phyloP scores from a whole-genome alignment of 352 stramenopile genomes.

The Blastocystis sp. region DNA sequence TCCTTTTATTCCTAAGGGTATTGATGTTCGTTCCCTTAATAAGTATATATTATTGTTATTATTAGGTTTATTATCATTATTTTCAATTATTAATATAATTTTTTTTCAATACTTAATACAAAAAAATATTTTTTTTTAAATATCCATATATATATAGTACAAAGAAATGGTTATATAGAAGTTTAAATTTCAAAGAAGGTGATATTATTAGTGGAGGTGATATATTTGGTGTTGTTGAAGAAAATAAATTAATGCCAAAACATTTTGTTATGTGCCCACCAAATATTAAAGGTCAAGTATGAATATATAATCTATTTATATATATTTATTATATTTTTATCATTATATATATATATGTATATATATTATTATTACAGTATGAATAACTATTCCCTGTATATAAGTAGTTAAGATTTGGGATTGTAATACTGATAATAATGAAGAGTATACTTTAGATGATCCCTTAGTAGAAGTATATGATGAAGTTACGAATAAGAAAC shows the following conservation, averaged over 20 bases:
- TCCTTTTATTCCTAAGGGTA: conserved; percentile 82
- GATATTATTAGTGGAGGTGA: conserved; percentile 82
- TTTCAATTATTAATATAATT: not conserved
- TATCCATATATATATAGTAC: conserved; percentile 49
- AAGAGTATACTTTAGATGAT: conserved; percentile 81
- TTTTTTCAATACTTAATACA: conserved; percentile 32
- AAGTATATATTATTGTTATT: conserved; percentile 12
- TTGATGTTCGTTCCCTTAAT: conserved; percentile 79
- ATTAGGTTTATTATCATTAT: not conserved
- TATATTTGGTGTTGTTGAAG: conserved; percentile 87
- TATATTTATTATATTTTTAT: not conserved
- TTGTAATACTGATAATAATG: conserved; percentile 75
- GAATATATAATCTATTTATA: not conserved
- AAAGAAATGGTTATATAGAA: conserved; percentile 11
- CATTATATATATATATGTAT: too few relatives aligned
- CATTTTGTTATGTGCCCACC: conserved; percentile 98
- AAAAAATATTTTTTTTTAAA: conserved; percentile 80
- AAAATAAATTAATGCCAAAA: conserved; percentile 91
- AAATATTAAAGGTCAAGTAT: conserved; percentile 88
- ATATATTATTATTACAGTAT: not conserved
- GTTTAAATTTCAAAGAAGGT: conserved; percentile 43
- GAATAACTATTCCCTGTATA: too few relatives aligned
- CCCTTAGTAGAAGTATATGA: conserved; percentile 89
- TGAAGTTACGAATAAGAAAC: conserved; percentile 66
- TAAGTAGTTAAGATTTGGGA: conserved; percentile 80